A percentile compares a stretch with the other conserved stretches of the same genome.
These are phyloP conservation scores for Aurantiochytrium sp. DNA, from an alignment of 108 stramenopile genomes.

Conservation along the genomic window DNA sequence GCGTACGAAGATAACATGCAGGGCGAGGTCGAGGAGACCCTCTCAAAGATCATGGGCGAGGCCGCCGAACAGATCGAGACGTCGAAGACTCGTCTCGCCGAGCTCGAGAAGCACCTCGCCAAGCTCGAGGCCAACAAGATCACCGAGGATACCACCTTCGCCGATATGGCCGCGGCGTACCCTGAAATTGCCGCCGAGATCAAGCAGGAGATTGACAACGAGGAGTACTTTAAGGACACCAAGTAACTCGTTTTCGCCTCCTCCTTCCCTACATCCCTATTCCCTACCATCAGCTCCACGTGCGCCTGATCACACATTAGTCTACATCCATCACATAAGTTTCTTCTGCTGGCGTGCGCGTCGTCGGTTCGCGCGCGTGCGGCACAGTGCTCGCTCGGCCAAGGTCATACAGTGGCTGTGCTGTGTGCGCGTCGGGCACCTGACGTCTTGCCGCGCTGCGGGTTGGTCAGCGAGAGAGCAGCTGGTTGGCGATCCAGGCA, in stretches of 20 bases:
- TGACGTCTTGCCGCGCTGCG: not conserved
- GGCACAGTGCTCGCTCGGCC: too few relatives aligned
- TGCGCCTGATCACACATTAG: too few relatives aligned
- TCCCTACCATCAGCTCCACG: too few relatives aligned
- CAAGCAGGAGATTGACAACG: not conserved
- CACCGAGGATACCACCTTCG: conserved; percentile 26
- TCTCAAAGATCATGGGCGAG: not conserved
- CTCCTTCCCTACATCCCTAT: not conserved
- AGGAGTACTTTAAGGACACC: conserved; percentile 32
- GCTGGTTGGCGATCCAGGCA: not conserved
- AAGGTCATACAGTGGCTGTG: too few relatives aligned
- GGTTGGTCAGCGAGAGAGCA: not conserved
- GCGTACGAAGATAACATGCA: not conserved
- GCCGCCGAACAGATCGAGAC: not conserved
- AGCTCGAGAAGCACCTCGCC: not conserved
- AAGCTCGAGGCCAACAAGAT: not conserved
- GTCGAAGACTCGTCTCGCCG: not conserved
- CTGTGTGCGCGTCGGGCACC: too few relatives aligned
- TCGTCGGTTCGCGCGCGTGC: too few relatives aligned
- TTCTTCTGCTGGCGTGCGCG: too few relatives aligned
- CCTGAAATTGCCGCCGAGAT: not conserved
- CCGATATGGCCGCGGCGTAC: not conserved
- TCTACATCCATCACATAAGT: too few relatives aligned
- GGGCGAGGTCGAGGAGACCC: not conserved
- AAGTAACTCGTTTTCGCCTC: not conserved